Percentiles rank a stretch among this genome's conserved stretches.
Conservation (phyloP, 768 basidiomycete species). For the Neoboletus subvelutipes region DNA sequence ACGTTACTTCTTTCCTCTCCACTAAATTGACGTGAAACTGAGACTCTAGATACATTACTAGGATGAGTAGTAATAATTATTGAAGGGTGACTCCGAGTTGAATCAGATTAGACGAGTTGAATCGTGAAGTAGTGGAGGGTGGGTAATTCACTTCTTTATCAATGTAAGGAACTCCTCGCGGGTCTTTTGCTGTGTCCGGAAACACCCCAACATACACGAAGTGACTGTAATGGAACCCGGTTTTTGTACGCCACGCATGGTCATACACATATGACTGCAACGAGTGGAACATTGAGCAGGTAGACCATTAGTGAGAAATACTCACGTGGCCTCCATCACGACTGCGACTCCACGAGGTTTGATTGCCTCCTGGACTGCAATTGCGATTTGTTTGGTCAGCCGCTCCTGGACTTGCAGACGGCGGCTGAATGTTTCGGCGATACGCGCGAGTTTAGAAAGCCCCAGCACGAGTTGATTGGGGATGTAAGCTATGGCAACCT, state of each 20-base stretch:
- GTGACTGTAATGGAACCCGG: slow-evolving; percentile 94
- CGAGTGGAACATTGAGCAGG: slow-evolving; percentile 11
- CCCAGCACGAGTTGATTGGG: slow-evolving; percentile 94
- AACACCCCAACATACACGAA: slow-evolving; percentile 97
- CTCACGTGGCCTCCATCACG: slow-evolving; percentile 98
- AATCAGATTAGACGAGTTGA: slow-evolving; percentile 45
- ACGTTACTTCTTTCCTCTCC: slow-evolving; percentile 17
- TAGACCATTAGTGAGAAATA: slow-evolving; percentile 18
- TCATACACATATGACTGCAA: slow-evolving; percentile 93
- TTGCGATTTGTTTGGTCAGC: slow-evolving; percentile 94
- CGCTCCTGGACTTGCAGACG: slow-evolving; percentile 97
- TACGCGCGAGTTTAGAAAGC: slow-evolving; percentile 92
- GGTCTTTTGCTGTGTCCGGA: slow-evolving; percentile 98
- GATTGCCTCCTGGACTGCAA: slow-evolving; percentile 98
- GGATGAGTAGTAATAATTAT: slow-evolving; percentile 21
- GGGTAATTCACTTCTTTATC: slow-evolving; percentile 49
- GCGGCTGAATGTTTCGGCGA: slow-evolving; percentile 95
- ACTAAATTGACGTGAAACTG: slow-evolving; percentile 10
- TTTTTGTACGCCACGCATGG: slow-evolving; percentile 99
- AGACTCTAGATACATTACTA: slow-evolving; percentile 21
- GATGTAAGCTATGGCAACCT: slow-evolving; percentile 98
- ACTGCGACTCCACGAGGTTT: slow-evolving; percentile 97
- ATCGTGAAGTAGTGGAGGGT: slow-evolving; percentile 34
- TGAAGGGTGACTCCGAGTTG: slow-evolving; percentile 32
- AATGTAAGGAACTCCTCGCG: slow-evolving; percentile 94